These are phyloP conservation scores for Adansonia rubrostipa DNA, from an alignment of 441 rosid genomes.

Conservation along the genomic window DNA sequence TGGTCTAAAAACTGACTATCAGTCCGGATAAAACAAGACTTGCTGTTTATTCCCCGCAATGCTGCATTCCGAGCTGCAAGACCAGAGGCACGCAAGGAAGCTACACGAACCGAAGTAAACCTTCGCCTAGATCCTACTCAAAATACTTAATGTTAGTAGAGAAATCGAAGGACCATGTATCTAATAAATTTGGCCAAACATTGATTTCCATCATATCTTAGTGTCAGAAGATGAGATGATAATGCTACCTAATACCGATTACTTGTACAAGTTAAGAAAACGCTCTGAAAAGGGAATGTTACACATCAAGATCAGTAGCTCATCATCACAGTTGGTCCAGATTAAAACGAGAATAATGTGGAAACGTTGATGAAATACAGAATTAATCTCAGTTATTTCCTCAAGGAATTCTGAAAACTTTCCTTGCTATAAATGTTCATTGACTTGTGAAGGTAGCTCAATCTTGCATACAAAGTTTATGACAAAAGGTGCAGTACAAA, in stretches of 20 bases:
- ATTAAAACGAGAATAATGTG: background rate
- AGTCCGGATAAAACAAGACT: conserved; percentile 33
- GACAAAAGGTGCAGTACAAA: background rate
- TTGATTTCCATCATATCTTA: background rate
- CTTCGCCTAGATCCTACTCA: conserved; percentile 54
- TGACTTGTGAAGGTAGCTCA: background rate
- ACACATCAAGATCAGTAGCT: background rate
- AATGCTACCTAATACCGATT: background rate
- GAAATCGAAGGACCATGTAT: background rate
- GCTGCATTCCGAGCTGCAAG: conserved; percentile 51
- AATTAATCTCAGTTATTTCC: background rate
- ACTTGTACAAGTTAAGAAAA: background rate
- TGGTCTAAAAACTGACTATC: conserved; percentile 46
- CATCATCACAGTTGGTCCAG: background rate
- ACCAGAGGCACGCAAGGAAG: conserved; percentile 77
- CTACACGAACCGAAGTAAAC: conserved; percentile 74
- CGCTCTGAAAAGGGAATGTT: background rate
- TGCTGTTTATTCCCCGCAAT: conserved; percentile 32
- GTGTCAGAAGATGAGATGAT: background rate
- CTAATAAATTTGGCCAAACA: conserved; percentile 3
- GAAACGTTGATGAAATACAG: background rate
- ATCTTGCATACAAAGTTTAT: background rate
- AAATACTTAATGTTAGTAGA: conserved; percentile 20
- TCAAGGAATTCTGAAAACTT: background rate
- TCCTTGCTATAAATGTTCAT: background rate